Base-by-base conservation (phyloP, 2,329 filamentous ascomycete species). In the Coniochaeta hoffmannii region DNA sequence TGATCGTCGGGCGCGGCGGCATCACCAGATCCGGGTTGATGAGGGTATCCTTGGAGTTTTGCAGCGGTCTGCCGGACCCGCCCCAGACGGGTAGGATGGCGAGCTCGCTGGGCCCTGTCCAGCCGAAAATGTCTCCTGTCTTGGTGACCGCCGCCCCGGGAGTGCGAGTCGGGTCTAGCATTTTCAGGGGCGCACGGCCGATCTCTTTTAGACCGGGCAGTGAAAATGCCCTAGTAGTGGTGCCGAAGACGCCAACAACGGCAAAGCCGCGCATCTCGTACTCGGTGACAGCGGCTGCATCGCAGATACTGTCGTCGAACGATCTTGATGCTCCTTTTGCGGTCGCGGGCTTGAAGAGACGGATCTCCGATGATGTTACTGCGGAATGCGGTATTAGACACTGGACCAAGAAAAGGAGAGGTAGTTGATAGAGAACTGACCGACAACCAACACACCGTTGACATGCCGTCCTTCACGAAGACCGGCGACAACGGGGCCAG, bases 201-300 rank as follows among this genome's bases (percentile, higher is more conserved):
- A 99, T 85, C 64, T 97, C 93, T 65, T 90, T 94, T 15, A 99
- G 75, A 0, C 82, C 87, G 0, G 94, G 94, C n/a, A 99, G 82
- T 0, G 89, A 89, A 69, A 87, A 97, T 1, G 89, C 90, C 51
- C 90, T 85, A 1, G 87, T 82, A 53, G 79, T 86, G 67, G 96
- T 92, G 14, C 89, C 89, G 64, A 96, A 97, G 1, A 97, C 76
- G 1, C 87, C 88, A 1, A 96, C 83, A 4, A 99, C 75, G 6
- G 89, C 91, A 65, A 87, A 85, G 1, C 90, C 90, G 46, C 87
- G 82, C 24, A 87, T 78, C 63, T 90, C 85, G 31, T 88, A 85
- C 54, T 89, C 85, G 0, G 88, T 86, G 0, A 97, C 83, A 2
- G 80, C 77, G 2, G 94, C 93, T 1, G 89, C 80, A 64, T 96